A percentile compares a stretch with the other conserved stretches of the same genome.
phyloP scores from a whole-genome alignment of 176 grass and related monocot species.

The Aegilops tauschii region DNA sequence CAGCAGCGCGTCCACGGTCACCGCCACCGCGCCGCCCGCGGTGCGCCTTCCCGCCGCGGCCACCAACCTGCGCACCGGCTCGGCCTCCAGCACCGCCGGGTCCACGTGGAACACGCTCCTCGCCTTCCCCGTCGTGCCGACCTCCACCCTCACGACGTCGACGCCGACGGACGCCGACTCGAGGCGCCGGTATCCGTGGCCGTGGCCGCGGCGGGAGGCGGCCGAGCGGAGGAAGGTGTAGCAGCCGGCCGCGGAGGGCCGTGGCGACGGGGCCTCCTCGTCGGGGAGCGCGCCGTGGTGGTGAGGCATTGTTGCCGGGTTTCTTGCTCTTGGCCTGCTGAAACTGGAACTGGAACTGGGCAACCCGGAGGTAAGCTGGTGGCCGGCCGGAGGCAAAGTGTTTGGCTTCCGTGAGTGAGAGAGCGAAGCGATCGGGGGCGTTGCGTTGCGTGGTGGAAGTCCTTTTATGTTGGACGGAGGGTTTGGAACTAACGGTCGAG shows the following conservation, averaged over 20 bases:
- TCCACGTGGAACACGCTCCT: slow-evolving; percentile 67
- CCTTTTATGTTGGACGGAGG: background rate
- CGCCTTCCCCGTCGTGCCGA: slow-evolving; percentile 40
- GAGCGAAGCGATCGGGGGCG: background rate
- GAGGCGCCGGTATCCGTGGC: slow-evolving; percentile 42
- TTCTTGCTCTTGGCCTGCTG: background rate
- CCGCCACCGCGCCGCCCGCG: slow-evolving; percentile 24
- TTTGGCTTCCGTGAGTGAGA: background rate
- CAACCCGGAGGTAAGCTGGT: background rate
- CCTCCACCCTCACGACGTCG: slow-evolving; percentile 66
- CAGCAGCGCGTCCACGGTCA: slow-evolving; percentile 56
- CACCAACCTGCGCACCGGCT: slow-evolving; percentile 50
- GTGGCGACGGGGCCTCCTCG: slow-evolving; percentile 28
- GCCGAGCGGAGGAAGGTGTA: slow-evolving; percentile 59
- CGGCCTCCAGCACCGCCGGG: slow-evolving; percentile 51
- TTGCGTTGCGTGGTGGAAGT: background rate
- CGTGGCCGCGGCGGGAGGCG: slow-evolving; percentile 17
- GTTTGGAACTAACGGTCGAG: slow-evolving; percentile 13
- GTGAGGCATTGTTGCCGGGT: slow-evolving; percentile 21
- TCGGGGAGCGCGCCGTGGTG: background rate
- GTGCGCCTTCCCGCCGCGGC: slow-evolving; percentile 35
- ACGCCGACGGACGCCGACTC: background rate
- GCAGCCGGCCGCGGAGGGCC: slow-evolving; percentile 37
- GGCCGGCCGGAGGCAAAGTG: background rate
- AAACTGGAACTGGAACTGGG: background rate